Evolutionary conservation across 2,329 filamentous ascomycete genomes (phyloP).

Genomic region (Diplocarpon rosae): DNA sequence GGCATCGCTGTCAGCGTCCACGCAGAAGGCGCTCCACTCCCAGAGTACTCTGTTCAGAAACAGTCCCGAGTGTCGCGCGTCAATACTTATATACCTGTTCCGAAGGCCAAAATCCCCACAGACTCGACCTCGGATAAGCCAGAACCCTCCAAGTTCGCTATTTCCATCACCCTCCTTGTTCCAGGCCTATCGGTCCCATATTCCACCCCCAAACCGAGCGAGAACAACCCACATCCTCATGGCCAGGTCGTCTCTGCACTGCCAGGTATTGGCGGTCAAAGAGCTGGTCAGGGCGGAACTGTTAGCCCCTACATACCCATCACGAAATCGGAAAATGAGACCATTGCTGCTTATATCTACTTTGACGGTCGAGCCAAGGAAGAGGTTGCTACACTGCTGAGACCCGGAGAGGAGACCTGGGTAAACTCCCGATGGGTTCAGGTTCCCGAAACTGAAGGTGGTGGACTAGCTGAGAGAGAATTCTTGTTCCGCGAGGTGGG

Average conservation of each 20-base stretch:
- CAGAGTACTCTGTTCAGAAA: conserved; percentile 91
- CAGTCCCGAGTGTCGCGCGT: conserved; percentile 86
- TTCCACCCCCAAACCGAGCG: conserved; percentile 71
- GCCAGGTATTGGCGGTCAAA: conserved; percentile 40
- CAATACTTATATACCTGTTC: conserved; percentile 94
- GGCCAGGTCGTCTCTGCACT: conserved; percentile 71
- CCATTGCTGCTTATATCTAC: conserved; percentile 97
- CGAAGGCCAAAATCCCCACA: conserved; percentile 64
- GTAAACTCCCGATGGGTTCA: conserved; percentile 98
- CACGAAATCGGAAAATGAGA: conserved; percentile 89
- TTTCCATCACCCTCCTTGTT: conserved; percentile 91
- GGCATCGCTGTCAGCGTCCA: conserved; percentile 98
- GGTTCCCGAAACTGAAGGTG: conserved; percentile 80
- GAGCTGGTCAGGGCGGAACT: conserved; percentile 41
- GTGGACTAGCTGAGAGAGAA: conserved; percentile 88
- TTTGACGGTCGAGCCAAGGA: conserved; percentile 94
- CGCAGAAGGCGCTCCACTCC: conserved; percentile 64
- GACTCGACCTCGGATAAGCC: conserved; percentile 59
- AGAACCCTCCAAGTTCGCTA: conserved; percentile 92
- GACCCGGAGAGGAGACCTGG: conserved; percentile 95
- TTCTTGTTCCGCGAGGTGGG: conserved; percentile 97
- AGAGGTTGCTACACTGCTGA: conserved; percentile 86
- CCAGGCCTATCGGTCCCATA: conserved; percentile 84
- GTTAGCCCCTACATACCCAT: conserved; percentile 83
- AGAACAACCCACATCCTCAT: conserved; percentile 67